Conservation (phyloP, 768 basidiomycete genomes). For the Lactarius evosmus region DNA sequence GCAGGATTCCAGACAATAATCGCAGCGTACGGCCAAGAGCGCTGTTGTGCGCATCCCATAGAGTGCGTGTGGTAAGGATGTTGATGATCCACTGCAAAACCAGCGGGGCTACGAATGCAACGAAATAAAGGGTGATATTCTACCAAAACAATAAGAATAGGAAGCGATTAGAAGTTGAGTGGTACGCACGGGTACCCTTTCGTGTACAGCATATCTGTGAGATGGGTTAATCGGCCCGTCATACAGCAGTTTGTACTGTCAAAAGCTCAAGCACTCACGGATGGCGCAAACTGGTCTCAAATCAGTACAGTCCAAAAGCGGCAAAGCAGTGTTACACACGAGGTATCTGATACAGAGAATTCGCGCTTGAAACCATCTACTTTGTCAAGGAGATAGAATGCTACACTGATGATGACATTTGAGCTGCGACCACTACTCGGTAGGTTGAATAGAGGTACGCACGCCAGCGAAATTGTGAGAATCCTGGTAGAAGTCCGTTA, state of each 20-base stretch:
- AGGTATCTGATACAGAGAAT: conserved; percentile 76
- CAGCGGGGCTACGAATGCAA: conserved; percentile 62
- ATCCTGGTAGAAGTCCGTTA: conserved; percentile 44
- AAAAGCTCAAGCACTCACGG: conserved; percentile 35
- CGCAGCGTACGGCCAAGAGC: conserved; percentile 42
- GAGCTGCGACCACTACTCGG: conserved; percentile 31
- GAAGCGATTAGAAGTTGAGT: background rate
- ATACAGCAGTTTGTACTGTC: background rate
- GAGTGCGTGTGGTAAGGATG: conserved; percentile 66
- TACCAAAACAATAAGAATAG: conserved; percentile 20
- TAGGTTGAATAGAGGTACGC: conserved; percentile 32
- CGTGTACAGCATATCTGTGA: conserved; percentile 62
- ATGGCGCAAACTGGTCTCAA: conserved; percentile 35
- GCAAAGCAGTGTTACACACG: conserved; percentile 44
- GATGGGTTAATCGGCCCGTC: background rate
- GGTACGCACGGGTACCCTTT: conserved; percentile 67
- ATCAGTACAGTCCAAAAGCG: conserved; percentile 28
- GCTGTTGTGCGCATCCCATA: conserved; percentile 87
- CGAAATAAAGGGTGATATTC: conserved; percentile 33
- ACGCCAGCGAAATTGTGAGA: conserved; percentile 66
- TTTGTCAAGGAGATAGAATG: conserved; percentile 62
- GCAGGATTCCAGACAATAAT: conserved; percentile 1
- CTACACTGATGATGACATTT: conserved; percentile 34
- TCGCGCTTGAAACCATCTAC: conserved; percentile 70
- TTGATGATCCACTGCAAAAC: conserved; percentile 68